These are phyloP conservation scores for Clathrospora elynae DNA, from an alignment of 2,329 filamentous ascomycete species.

Conservation along the genomic window DNA sequence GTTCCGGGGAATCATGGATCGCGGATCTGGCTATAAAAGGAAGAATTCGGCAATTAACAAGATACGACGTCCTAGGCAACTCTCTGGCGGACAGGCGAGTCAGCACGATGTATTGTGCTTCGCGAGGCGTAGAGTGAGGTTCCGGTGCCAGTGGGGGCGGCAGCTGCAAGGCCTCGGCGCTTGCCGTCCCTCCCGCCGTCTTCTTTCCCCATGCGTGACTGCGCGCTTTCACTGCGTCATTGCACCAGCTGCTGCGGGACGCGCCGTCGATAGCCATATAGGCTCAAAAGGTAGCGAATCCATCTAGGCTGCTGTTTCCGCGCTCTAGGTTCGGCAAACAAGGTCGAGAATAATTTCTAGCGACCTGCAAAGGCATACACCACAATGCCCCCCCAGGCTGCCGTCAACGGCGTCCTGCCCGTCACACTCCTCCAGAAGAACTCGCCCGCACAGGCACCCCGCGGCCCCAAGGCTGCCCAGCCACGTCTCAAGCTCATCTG, in stretches of 20 bases:
- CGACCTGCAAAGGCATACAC: too few relatives aligned
- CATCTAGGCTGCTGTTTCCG: not conserved
- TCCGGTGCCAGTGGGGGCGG: constrained; percentile 13
- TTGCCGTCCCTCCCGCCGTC: constrained; percentile 15
- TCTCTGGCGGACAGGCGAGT: not conserved
- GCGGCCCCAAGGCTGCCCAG: constrained; percentile 51
- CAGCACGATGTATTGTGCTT: constrained; percentile 23
- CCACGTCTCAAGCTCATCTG: constrained; percentile 83
- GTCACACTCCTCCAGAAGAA: constrained; percentile 47
- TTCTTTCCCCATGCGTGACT: constrained; percentile 3
- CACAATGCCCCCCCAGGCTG: constrained; percentile 39
- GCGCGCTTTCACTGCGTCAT: constrained; percentile 22
- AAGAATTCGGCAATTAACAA: constrained; percentile 4
- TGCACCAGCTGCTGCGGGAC: too few relatives aligned
- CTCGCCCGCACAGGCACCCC: constrained; percentile 34
- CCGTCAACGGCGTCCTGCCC: constrained; percentile 48
- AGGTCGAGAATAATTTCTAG: not conserved
- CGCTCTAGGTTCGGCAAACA: too few relatives aligned
- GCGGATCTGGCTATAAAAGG: constrained; percentile 9
- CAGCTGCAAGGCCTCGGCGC: constrained; percentile 22
- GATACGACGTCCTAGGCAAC: constrained; percentile 1
- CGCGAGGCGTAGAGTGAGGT: constrained; percentile 11
- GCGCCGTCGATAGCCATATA: too few relatives aligned
- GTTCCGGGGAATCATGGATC: constrained; percentile 27
- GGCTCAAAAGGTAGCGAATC: not conserved